A percentile compares a stretch with the other conserved stretches of the same genome.
phyloP scores from a whole-genome alignment of 331 rosid species.

The Malus hybrid region DNA sequence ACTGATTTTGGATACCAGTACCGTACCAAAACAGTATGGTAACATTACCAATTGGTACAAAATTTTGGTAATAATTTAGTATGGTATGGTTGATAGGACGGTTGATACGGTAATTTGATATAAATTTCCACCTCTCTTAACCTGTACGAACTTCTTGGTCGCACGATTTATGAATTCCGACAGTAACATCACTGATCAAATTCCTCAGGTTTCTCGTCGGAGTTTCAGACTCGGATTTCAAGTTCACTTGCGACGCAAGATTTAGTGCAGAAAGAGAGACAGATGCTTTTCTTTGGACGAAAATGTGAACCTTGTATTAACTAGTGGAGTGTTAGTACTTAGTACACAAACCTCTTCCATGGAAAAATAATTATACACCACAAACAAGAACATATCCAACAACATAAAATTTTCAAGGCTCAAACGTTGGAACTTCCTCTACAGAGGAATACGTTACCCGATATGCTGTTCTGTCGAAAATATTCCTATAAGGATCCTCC shows the following conservation, averaged over 20 bases:
- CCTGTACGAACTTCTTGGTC: too few species aligned
- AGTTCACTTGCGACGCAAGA: neutral
- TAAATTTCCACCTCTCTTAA: too few species aligned
- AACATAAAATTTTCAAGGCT: constrained; percentile 38
- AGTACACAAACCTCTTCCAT: neutral
- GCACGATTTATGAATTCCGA: too few species aligned
- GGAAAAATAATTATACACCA: neutral
- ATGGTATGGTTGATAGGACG: too few species aligned
- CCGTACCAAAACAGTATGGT: too few species aligned
- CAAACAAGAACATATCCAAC: neutral
- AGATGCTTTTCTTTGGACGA: neutral
- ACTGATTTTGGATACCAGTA: too few species aligned
- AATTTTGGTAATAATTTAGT: too few species aligned
- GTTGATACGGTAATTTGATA: too few species aligned
- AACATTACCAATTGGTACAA: too few species aligned
- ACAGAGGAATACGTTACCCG: constrained; percentile 33
- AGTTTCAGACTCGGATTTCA: neutral
- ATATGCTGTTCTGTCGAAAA: constrained; percentile 53
- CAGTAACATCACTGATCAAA: too few species aligned
- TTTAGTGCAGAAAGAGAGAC: neutral
- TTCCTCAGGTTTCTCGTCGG: too few species aligned
- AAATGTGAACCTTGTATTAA: neutral
- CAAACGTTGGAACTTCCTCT: constrained; percentile 57
- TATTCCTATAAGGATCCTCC: constrained; percentile 79
- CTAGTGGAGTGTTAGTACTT: too few species aligned